Evolutionary conservation across 495 filamentous ascomycete species (phyloP).

Genomic region (Clohesyomyces aquaticus): DNA sequence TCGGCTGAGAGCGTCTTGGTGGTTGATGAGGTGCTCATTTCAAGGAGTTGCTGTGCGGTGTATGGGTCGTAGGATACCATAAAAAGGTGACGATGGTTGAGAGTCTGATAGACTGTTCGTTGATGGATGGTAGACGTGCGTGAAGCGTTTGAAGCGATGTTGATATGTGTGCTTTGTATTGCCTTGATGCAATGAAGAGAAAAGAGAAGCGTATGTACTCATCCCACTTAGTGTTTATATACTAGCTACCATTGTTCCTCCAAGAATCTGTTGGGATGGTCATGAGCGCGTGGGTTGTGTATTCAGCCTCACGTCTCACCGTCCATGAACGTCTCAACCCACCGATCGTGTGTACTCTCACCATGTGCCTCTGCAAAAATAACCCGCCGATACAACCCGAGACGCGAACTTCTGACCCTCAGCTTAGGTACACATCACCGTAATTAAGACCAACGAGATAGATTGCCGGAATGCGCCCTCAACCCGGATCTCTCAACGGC

Average conservation of each 20-base stretch:
- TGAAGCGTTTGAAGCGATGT: not conserved
- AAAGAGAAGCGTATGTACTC: not conserved
- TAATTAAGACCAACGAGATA: not conserved
- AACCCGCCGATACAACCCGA: not conserved
- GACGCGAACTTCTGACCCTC: not conserved
- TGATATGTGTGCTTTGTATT: not conserved
- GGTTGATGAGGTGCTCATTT: not conserved
- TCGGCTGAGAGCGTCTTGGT: conserved; percentile 2
- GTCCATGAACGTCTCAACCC: not conserved
- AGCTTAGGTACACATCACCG: not conserved
- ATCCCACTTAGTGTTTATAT: not conserved
- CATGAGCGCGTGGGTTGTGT: not conserved
- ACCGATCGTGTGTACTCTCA: not conserved
- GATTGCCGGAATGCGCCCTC: not conserved
- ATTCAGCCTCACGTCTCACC: not conserved
- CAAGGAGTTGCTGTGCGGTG: conserved; percentile 16
- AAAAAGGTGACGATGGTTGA: not conserved
- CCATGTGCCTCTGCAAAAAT: not conserved
- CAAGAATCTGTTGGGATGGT: not conserved
- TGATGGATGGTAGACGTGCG: not conserved
- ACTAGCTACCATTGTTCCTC: not conserved
- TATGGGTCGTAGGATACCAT: conserved; percentile 32
- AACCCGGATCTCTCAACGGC: not conserved
- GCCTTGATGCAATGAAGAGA: not conserved
- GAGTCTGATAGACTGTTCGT: not conserved